phyloP scores from a whole-genome alignment of 768 basidiomycete genomes.

The Termitomyces sp. region DNA sequence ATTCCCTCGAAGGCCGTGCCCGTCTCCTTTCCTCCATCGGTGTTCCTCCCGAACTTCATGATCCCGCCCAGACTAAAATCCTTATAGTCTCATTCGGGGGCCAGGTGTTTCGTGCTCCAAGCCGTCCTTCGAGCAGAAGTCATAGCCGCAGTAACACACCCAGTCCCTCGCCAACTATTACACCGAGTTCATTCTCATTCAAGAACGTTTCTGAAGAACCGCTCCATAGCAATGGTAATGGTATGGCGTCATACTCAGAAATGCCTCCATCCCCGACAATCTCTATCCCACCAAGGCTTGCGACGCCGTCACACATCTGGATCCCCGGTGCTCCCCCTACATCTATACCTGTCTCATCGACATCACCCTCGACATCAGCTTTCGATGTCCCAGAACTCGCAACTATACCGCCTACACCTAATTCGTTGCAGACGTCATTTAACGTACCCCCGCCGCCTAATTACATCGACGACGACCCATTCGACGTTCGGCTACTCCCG shows the following conservation, averaged over 20 bases:
- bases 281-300: constrained; percentile 29
- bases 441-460: constrained; percentile 5
- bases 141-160: constrained; percentile 26
- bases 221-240: not conserved
- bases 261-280: not conserved
- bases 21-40: constrained; percentile 55
- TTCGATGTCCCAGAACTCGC: constrained; percentile 18
- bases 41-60: constrained; percentile 48
- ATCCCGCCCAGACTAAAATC: constrained; percentile 49
- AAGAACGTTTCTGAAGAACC: not conserved
- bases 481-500: constrained; percentile 50
- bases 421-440: constrained; percentile 7
- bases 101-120: constrained; percentile 63
- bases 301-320: constrained; percentile 52
- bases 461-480: constrained; percentile 17
- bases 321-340: constrained; percentile 58
- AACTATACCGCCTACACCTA: constrained; percentile 35
- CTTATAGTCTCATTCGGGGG: constrained; percentile 81
- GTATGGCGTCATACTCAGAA: not conserved
- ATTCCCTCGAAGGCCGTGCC: constrained; percentile 50
- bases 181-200: constrained; percentile 2
- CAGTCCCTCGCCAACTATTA: not conserved
- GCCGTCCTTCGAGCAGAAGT: constrained; percentile 33
- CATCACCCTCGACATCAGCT: not conserved
- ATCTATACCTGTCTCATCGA: constrained; percentile 25